These are phyloP conservation scores for Aspergillus steynii DNA, from an alignment of 495 filamentous ascomycete species.

Conservation along the genomic window DNA sequence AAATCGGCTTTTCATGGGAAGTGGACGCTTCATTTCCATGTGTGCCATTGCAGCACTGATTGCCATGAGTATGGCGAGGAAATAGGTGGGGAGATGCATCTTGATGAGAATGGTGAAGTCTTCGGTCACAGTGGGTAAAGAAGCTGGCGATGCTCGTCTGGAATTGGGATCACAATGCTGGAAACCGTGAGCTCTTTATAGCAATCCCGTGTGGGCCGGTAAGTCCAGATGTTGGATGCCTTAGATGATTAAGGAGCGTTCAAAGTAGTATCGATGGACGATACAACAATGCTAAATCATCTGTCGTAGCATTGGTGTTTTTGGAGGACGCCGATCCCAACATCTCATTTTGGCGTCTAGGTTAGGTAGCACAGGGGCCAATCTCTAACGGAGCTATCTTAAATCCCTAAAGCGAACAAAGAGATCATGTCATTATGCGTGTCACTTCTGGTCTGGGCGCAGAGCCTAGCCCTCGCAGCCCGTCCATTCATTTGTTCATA, in stretches of 20 bases:
- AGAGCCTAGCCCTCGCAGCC: too few species aligned
- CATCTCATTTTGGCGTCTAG: not conserved
- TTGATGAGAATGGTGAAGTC: not conserved
- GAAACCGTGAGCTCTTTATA: not conserved
- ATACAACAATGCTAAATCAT: not conserved
- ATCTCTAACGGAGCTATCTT: not conserved
- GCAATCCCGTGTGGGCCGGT: not conserved
- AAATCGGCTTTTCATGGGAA: slow-evolving; percentile 1
- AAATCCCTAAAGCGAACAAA: too few species aligned
- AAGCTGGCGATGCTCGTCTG: not conserved
- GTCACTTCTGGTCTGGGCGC: too few species aligned
- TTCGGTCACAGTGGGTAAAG: not conserved
- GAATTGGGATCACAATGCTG: not conserved
- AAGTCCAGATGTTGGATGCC: not conserved
- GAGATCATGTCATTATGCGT: too few species aligned
- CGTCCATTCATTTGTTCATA: too few species aligned
- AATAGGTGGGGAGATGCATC: not conserved
- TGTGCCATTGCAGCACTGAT: slow-evolving; percentile 1
- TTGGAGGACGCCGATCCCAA: not conserved
- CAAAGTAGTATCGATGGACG: not conserved
- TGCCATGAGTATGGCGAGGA: not conserved
- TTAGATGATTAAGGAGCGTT: not conserved
- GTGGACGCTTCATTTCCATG: slow-evolving; percentile 5
- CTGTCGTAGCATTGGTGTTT: not conserved
- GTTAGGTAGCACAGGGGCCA: not conserved